Evolutionary conservation across 768 basidiomycete genomes (phyloP).

Genomic region (Lyophyllum atratum): DNA sequence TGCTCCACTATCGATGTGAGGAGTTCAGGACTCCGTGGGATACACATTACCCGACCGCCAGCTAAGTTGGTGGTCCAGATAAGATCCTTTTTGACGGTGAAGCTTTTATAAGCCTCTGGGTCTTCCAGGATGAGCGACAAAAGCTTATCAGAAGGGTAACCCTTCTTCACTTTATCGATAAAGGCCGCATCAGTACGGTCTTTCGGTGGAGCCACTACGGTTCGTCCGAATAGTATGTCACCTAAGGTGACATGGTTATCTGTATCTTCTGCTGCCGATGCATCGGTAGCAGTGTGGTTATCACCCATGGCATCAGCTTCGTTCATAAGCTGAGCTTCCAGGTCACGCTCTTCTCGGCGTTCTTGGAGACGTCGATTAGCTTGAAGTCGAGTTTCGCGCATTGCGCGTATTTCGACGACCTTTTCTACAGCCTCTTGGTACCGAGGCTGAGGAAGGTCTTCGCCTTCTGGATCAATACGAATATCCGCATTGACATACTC

Average conservation of each 20-base stretch:
- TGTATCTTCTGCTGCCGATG: too few species aligned
- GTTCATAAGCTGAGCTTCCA: not conserved
- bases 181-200: not conserved
- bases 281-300: not conserved
- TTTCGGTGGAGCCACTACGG: not conserved
- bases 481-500: constrained; percentile 13
- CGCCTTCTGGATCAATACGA: not conserved
- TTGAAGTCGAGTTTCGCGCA: not conserved
- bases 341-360: not conserved
- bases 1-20: not conserved
- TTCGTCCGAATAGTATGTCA: not conserved
- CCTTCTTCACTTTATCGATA: not conserved
- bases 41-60: not conserved
- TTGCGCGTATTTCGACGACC: not conserved
- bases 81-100: too few species aligned
- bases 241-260: not conserved
- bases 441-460: not conserved
- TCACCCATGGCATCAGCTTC: not conserved
- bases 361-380: not conserved
- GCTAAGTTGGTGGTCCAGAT: not conserved
- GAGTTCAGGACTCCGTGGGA: not conserved
- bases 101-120: too few species aligned
- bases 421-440: not conserved
- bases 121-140: not conserved
- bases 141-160: not conserved